phyloP scores from a whole-genome alignment of 768 basidiomycete species.

The Hygrophoropsis aurantiaca region DNA sequence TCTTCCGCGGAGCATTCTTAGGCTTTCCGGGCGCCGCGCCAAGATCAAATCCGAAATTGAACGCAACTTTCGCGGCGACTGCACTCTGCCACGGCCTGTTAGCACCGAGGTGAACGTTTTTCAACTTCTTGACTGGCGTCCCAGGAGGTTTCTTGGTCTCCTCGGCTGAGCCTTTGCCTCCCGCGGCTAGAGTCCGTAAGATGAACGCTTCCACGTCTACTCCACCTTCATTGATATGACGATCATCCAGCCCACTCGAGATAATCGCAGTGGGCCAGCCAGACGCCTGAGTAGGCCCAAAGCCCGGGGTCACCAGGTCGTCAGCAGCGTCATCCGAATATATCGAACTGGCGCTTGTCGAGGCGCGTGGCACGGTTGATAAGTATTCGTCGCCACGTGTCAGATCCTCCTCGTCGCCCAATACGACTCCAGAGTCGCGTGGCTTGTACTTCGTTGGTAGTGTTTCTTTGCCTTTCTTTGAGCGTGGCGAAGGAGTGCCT shows the following conservation, averaged over 20 bases:
- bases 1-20: constrained; percentile 63
- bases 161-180: constrained; percentile 46
- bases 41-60: constrained; percentile 44
- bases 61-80: constrained; percentile 63
- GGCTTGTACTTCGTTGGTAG: constrained; percentile 70
- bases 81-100: constrained; percentile 83
- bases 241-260: constrained; percentile 42
- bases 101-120: constrained; percentile 54
- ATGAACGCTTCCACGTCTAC: constrained; percentile 71
- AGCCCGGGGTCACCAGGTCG: constrained; percentile 68
- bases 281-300: constrained; percentile 50
- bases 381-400: constrained; percentile 13
- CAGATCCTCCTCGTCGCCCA: constrained; percentile 59
- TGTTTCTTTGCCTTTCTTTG: constrained; percentile 31
- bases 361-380: constrained; percentile 52
- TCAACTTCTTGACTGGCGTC: constrained; percentile 77
- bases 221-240: constrained; percentile 21
- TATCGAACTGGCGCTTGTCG: constrained; percentile 62
- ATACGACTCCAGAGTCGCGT: constrained; percentile 63
- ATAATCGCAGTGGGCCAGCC: constrained; percentile 59
- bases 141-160: constrained; percentile 67
- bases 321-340: constrained; percentile 55
- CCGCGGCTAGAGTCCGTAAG: constrained; percentile 61
- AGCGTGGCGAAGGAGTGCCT: constrained; percentile 56
- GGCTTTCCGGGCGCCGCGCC: constrained; percentile 37